Percentiles rank a stretch among this genome's conserved stretches.
These are phyloP conservation scores for Termitomyces heimii DNA, from an alignment of 768 basidiomycete genomes.

Conservation along the genomic window DNA sequence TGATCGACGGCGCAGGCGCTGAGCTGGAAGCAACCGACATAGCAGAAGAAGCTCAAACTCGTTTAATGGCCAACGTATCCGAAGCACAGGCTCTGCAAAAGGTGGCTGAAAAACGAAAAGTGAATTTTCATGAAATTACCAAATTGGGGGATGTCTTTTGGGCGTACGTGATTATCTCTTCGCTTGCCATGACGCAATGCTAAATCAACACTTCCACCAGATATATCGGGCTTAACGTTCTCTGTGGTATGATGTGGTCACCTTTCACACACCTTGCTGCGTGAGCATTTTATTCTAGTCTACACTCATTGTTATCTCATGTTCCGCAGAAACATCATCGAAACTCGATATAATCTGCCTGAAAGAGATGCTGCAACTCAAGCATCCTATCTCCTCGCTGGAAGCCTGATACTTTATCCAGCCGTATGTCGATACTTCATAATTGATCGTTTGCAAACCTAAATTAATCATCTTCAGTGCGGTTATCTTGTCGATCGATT, in stretches of 20 bases:
- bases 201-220: constrained; percentile 23
- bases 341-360: constrained; percentile 54
- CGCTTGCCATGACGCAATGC: neutral
- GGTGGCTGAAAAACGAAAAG: constrained; percentile 60
- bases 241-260: constrained; percentile 74
- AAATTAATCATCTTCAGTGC: constrained; percentile 29
- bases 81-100: constrained; percentile 59
- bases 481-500: constrained; percentile 61
- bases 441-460: neutral
- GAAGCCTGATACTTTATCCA: constrained; percentile 67
- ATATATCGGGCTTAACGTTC: constrained; percentile 68
- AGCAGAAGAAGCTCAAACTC: constrained; percentile 44
- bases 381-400: constrained; percentile 68
- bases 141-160: constrained; percentile 74
- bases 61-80: constrained; percentile 36
- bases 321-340: constrained; percentile 58
- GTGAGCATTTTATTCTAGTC: constrained; percentile 31
- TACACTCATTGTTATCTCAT: neutral
- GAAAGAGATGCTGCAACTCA: constrained; percentile 57
- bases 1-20: constrained; percentile 53
- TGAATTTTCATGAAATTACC: constrained; percentile 53
- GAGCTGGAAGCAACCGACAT: constrained; percentile 63
- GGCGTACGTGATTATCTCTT: constrained; percentile 43
- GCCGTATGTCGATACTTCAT: constrained; percentile 35
- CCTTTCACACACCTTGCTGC: constrained; percentile 75